Percentiles rank a stretch among this genome's conserved stretches.
phyloP scores from a whole-genome alignment of 192 early-diverging fungal genomes.

The Coemansia sp. region DNA sequence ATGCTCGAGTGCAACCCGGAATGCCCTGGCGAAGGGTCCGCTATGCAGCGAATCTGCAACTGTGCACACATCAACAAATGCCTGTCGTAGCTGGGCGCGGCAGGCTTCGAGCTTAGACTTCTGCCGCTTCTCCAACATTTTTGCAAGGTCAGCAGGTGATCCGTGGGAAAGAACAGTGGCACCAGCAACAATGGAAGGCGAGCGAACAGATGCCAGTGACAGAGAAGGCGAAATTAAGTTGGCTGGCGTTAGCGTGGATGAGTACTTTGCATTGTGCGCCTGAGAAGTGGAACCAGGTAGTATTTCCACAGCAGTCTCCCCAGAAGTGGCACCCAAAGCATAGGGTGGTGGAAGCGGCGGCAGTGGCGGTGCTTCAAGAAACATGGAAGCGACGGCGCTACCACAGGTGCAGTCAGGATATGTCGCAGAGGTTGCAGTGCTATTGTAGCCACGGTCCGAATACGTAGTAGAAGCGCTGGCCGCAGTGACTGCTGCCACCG shows the following conservation, averaged over 20 bases:
- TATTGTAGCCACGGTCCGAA: neutral
- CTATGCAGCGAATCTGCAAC: slow-evolving; percentile 61
- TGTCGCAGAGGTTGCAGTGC: neutral
- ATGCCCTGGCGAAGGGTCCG: slow-evolving; percentile 57
- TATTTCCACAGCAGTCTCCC: neutral
- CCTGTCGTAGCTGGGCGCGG: slow-evolving; percentile 13
- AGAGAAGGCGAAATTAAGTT: slow-evolving; percentile 7
- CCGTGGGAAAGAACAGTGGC: neutral
- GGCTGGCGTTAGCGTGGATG: neutral
- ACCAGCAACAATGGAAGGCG: neutral
- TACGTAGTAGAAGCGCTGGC: neutral
- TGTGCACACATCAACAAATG: slow-evolving; percentile 55
- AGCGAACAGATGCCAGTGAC: slow-evolving; percentile 9
- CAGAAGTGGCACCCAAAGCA: neutral
- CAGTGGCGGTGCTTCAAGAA: slow-evolving; percentile 11
- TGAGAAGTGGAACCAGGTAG: neutral
- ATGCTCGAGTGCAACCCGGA: slow-evolving; percentile 56
- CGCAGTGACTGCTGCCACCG: neutral
- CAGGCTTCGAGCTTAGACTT: slow-evolving; percentile 8
- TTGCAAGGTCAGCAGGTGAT: neutral
- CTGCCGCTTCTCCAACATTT: slow-evolving; percentile 1
- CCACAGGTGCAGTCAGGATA: neutral
- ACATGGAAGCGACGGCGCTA: slow-evolving; percentile 2
- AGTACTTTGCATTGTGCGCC: neutral
- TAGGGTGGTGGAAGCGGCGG: slow-evolving; percentile 2